Conservation (phyloP, 345 rosid species). For the Camelina hispida region DNA sequence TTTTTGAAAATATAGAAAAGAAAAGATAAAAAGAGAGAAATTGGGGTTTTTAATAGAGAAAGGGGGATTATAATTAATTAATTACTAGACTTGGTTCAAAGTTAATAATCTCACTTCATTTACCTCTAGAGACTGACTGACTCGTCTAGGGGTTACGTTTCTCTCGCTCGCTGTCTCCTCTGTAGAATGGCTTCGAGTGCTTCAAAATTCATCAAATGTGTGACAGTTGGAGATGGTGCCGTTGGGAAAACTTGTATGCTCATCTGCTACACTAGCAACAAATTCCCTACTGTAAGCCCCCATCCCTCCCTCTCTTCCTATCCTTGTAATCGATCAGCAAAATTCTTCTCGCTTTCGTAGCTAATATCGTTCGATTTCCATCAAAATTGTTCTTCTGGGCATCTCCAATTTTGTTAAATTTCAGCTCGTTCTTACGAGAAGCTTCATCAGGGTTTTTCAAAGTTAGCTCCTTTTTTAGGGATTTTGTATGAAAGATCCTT, state of each 20-base stretch:
- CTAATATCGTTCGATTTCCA: not conserved
- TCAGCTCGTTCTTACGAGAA: constrained; percentile 1
- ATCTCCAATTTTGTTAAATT: constrained; percentile 11
- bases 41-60: too few species aligned
- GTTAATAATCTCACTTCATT: too few species aligned
- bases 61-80: too few species aligned
- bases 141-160: too few species aligned
- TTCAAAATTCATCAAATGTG: constrained; percentile 32
- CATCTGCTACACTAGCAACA: constrained; percentile 48
- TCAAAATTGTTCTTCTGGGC: constrained; percentile 1
- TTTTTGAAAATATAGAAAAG: too few species aligned
- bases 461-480: constrained; percentile 26
- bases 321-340: not conserved
- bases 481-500: not conserved
- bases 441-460: constrained; percentile 6
- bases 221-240: constrained; percentile 46
- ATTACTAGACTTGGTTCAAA: too few species aligned
- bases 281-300: constrained; percentile 43
- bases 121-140: too few species aligned
- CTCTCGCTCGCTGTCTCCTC: too few species aligned
- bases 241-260: constrained; percentile 48
- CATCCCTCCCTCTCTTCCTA: not conserved
- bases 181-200: constrained; percentile 11
- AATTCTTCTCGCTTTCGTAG: not conserved
- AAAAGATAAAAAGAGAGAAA: too few species aligned